Conservation (phyloP, 352 stramenopile genomes). For the Elongisporangium prolatum region DNA sequence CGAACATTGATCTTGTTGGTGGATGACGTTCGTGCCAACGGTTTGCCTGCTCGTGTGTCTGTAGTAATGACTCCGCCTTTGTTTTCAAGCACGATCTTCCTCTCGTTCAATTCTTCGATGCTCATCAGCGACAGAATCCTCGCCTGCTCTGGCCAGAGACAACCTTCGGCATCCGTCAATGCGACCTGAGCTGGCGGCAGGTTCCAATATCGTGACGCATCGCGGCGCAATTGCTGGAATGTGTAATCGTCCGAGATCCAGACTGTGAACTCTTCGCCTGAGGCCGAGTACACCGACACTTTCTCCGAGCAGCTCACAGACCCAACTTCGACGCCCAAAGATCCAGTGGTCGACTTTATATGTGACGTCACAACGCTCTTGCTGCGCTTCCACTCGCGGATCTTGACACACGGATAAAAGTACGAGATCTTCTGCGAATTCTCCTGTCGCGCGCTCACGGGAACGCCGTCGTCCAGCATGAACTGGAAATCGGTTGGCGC, state of each 20-base stretch:
- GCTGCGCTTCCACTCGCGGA: conserved; percentile 32
- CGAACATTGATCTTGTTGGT: neutral
- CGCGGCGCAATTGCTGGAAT: conserved; percentile 65
- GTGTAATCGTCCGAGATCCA: conserved; percentile 73
- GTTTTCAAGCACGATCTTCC: conserved; percentile 48
- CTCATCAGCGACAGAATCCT: conserved; percentile 59
- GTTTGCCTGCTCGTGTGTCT: conserved; percentile 3
- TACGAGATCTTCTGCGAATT: conserved; percentile 46
- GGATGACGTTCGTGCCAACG: conserved; percentile 7
- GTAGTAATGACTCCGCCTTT: conserved; percentile 23
- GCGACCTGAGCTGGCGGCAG: conserved; percentile 34
- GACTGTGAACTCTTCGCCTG: conserved; percentile 53
- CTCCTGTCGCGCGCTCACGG: conserved; percentile 59
- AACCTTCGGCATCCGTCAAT: conserved; percentile 54
- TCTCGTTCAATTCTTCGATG: conserved; percentile 35
- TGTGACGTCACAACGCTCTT: conserved; percentile 4
- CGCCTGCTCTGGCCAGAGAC: conserved; percentile 76
- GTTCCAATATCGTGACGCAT: conserved; percentile 71
- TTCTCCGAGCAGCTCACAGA: conserved; percentile 22
- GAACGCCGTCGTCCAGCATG: conserved; percentile 54
- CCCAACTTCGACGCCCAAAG: neutral
- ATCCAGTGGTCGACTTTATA: conserved; percentile 5
- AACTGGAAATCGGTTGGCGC: conserved; percentile 65
- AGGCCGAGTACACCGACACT: conserved; percentile 40
- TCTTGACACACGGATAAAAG: conserved; percentile 70